Conservation (phyloP, 768 basidiomycete genomes). For the Lactifluus piperatus region DNA sequence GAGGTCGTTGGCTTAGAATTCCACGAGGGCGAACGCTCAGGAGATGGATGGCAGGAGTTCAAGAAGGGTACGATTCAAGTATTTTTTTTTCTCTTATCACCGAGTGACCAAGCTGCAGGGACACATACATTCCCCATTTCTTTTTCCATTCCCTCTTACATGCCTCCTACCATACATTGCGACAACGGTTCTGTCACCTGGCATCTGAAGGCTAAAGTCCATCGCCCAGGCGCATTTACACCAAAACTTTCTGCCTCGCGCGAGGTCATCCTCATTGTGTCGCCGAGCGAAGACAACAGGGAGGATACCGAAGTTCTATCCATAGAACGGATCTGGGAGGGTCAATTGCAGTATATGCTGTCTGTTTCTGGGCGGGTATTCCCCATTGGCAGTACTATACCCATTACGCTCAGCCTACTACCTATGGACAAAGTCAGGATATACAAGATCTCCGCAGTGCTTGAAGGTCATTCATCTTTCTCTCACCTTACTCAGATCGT, state of each 20-base stretch:
- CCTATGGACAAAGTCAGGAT: slow-evolving; percentile 81
- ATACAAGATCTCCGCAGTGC: slow-evolving; percentile 55
- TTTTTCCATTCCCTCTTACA: slow-evolving; percentile 70
- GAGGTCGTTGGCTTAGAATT: slow-evolving; percentile 32
- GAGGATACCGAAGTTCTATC: slow-evolving; percentile 77
- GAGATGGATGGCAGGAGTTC: slow-evolving; percentile 76
- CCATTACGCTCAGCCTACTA: slow-evolving; percentile 70
- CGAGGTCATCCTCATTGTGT: slow-evolving; percentile 67
- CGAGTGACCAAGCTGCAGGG: slow-evolving; percentile 37
- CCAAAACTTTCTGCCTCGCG: slow-evolving; percentile 57
- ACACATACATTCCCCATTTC: slow-evolving; percentile 95
- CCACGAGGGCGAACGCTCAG: slow-evolving; percentile 34
- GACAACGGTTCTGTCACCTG: slow-evolving; percentile 74
- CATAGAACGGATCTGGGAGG: slow-evolving; percentile 87
- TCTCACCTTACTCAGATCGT: not conserved
- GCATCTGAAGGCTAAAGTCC: slow-evolving; percentile 71
- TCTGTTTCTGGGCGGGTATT: slow-evolving; percentile 68
- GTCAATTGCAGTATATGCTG: slow-evolving; percentile 75
- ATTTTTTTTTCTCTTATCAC: not conserved
- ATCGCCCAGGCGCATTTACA: slow-evolving; percentile 76
- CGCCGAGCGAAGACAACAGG: slow-evolving; percentile 72
- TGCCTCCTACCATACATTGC: slow-evolving; percentile 70
- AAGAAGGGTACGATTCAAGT: slow-evolving; percentile 51
- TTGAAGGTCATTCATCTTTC: slow-evolving; percentile 59
- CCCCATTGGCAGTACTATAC: slow-evolving; percentile 75